These are phyloP conservation scores for Mortierella sp. DNA, from an alignment of 371 early-diverging fungal species.

Conservation along the genomic window DNA sequence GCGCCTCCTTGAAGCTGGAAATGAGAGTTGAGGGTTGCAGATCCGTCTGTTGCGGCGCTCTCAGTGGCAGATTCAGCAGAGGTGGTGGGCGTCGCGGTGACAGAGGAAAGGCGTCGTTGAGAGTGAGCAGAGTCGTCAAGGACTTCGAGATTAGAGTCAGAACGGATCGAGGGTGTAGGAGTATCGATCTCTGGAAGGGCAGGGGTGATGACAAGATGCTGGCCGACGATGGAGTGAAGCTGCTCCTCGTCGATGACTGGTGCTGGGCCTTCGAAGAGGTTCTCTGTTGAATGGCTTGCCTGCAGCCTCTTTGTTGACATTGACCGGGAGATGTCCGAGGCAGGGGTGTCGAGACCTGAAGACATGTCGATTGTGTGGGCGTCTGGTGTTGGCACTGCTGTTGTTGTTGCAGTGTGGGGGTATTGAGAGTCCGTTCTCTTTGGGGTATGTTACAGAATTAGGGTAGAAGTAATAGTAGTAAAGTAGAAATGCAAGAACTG, in stretches of 20 bases:
- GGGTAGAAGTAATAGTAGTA: not conserved
- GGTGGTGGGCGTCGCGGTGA: not conserved
- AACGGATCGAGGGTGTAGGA: not conserved
- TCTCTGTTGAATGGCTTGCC: constrained; percentile 12
- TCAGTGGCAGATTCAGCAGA: constrained; percentile 4
- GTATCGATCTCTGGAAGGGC: constrained; percentile 13
- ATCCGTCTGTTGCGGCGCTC: not conserved
- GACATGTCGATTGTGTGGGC: not conserved
- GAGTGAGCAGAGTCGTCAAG: not conserved
- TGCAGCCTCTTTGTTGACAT: constrained; percentile 34
- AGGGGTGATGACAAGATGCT: constrained; percentile 33
- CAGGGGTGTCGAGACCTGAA: not conserved
- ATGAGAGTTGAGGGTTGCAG: constrained; percentile 20
- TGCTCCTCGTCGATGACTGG: constrained; percentile 26
- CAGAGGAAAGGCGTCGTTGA: not conserved
- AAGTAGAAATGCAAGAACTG: not conserved
- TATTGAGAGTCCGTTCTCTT: constrained; percentile 12
- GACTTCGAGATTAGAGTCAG: constrained; percentile 1
- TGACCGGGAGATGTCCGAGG: constrained; percentile 23
- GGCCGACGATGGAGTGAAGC: constrained; percentile 40
- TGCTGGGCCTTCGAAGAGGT: not conserved
- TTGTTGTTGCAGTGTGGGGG: constrained; percentile 7
- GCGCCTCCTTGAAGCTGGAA: constrained; percentile 66
- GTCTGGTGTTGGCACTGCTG: not conserved
- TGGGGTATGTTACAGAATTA: constrained; percentile 15